Evolutionary conservation across 768 basidiomycete genomes (phyloP), one percentile per base, ranked within the genome.

Genomic region (Pleurotus sapidus): DNA sequence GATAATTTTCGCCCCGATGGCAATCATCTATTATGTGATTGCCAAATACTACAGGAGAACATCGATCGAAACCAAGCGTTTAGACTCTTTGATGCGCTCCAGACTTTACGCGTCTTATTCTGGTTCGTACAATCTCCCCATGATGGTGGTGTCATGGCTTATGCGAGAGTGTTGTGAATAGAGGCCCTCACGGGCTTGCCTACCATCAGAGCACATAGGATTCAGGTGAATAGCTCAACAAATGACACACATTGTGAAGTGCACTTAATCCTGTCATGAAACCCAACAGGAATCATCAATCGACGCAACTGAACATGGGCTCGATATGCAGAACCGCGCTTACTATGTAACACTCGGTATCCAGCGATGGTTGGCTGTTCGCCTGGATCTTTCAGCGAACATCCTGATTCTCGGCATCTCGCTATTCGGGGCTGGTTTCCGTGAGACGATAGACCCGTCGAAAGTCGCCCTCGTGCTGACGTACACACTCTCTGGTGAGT

Each of bases 371-470:
- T 72, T 88, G 1, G 77, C 77, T 2, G 65, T 87, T 6, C 75
- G 88, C 11, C 75, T 91, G 1, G 87, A 90, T 59, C 68, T 88
- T 23, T 81, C 87, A 20, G 85, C 82, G 1, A 87, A 88, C 62
- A 59, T 84, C 17, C 69, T 91, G 14, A 75, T 91, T 18, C 74
- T 91, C n/a, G 86, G 87, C 1, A 88, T 92, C 43, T 83, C 74
- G 2, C 67, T 91, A 14, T 89, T 91, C 65, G 87, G 84, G 2
- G 82, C 83, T 7, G 82, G 83, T 2, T 84, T 85, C 65, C 70
- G 86, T n/a, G 70, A 74, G 39, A 69, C 76, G 0, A 78, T 85
- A 24, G 74, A 80, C 60, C 84, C 87, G 8, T 72, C 84, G 12
- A 85, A 83, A 64, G 78, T 86, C 56, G 83, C 86, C 23, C 82